phyloP scores from a whole-genome alignment of 1,139 yeast genomes.

The Debaryomycetaceae sp. region DNA sequence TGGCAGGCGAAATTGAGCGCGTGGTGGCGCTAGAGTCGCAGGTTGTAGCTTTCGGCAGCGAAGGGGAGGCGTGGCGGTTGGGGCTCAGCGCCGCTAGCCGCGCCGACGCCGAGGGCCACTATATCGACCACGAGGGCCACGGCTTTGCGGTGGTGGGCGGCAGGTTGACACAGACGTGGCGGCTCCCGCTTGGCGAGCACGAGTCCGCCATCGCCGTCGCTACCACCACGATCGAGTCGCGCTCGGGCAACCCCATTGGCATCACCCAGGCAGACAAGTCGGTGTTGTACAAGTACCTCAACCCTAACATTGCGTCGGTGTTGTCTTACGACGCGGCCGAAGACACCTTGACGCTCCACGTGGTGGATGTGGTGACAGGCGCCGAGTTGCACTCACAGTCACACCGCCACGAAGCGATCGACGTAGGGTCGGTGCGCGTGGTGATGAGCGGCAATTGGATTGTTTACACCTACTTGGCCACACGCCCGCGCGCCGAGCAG shows the following conservation, averaged over 20 bases:
- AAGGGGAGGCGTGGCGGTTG: not conserved
- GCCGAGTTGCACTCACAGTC: constrained; percentile 47
- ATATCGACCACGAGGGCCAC: constrained; percentile 15
- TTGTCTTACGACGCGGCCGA: constrained; percentile 37
- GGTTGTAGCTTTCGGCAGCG: constrained; percentile 1
- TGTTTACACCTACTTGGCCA: constrained; percentile 60
- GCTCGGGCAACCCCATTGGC: constrained; percentile 56
- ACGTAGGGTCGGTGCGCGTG: constrained; percentile 39
- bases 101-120: constrained; percentile 15
- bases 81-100: constrained; percentile 11
- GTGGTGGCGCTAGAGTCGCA: not conserved
- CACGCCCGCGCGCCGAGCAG: constrained; percentile 48
- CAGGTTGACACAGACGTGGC: constrained; percentile 25
- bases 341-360: constrained; percentile 35
- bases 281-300: constrained; percentile 79
- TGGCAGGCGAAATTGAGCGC: constrained; percentile 1
- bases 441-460: constrained; percentile 84
- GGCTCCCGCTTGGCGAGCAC: constrained; percentile 17
- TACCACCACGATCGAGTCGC: constrained; percentile 22
- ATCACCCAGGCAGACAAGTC: constrained; percentile 64
- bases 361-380: constrained; percentile 73
- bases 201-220: constrained; percentile 16
- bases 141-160: constrained; percentile 19
- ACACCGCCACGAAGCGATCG: constrained; percentile 38
- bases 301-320: constrained; percentile 63